A percentile compares a stretch with the other conserved stretches of the same genome.
These are phyloP conservation scores for Tardiomyces depauwii DNA, from an alignment of 1,139 yeast species.

Conservation along the genomic window DNA sequence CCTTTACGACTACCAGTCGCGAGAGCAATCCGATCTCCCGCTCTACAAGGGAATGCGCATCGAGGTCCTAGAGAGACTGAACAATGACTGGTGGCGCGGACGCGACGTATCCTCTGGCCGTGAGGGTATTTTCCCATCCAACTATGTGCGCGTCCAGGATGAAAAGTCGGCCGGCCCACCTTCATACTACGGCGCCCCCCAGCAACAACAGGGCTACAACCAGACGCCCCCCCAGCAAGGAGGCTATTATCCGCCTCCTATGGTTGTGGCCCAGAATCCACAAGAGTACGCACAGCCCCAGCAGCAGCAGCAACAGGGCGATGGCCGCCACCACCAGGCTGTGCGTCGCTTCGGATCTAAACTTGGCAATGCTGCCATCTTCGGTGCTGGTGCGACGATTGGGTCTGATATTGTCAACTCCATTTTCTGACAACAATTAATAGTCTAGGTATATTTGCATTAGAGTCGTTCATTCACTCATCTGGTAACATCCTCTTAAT, in stretches of 20 bases:
- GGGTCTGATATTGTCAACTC: conserved; percentile 83
- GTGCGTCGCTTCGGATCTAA: conserved; percentile 68
- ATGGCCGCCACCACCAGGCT: conserved; percentile 20
- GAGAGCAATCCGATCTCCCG: conserved; percentile 61
- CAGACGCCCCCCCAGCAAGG: conserved; percentile 10
- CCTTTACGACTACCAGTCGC: conserved; percentile 56
- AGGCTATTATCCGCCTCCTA: conserved; percentile 12
- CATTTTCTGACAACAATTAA: conserved; percentile 42
- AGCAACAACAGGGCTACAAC: conserved; percentile 12
- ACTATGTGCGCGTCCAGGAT: conserved; percentile 44
- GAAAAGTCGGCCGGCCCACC: conserved; percentile 3
- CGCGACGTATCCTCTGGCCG: conserved; percentile 35
- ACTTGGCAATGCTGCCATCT: conserved; percentile 85
- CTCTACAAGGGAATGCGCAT: conserved; percentile 58
- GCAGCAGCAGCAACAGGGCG: conserved; percentile 21
- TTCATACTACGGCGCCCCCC: conserved; percentile 13
- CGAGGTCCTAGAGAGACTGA: conserved; percentile 59
- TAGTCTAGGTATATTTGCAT: too few species aligned
- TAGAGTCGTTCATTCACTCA: too few species aligned
- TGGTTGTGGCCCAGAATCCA: conserved; percentile 18
- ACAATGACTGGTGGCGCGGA: conserved; percentile 92
- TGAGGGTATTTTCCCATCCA: conserved; percentile 83
- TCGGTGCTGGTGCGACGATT: conserved; percentile 95
- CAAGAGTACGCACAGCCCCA: conserved; percentile 17
- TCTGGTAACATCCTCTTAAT: too few species aligned